phyloP scores from a whole-genome alignment of 176 grass and related monocot genomes.

The Aegilops tauschii region DNA sequence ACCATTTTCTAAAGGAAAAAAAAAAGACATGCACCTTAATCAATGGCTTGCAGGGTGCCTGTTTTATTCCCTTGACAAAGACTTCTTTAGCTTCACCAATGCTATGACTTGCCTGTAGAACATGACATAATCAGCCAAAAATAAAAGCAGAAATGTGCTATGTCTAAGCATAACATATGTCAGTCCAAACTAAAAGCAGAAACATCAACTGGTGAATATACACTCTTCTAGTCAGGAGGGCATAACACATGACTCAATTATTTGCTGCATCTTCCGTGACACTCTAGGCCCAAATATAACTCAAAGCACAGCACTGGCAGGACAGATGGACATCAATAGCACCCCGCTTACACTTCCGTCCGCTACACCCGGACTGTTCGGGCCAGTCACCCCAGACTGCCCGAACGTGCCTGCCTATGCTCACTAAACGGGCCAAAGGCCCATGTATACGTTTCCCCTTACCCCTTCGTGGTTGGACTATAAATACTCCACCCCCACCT shows the following conservation, averaged over 20 bases:
- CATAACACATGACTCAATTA: conserved; percentile 3
- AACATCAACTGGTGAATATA: background rate
- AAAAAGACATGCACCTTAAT: conserved; percentile 53
- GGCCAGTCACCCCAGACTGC: background rate
- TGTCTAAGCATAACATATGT: conserved; percentile 34
- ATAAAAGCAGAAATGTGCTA: conserved; percentile 32
- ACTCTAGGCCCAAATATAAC: background rate
- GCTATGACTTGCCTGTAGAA: conserved; percentile 61
- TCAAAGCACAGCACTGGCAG: background rate
- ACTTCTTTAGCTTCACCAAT: conserved; percentile 70
- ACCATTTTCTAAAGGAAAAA: background rate
- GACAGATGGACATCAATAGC: background rate
- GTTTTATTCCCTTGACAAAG: conserved; percentile 65
- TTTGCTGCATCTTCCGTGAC: conserved; percentile 11
- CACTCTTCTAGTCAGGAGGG: background rate
- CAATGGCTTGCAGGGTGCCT: conserved; percentile 64
- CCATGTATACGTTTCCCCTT: background rate
- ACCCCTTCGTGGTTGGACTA: background rate
- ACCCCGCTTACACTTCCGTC: background rate
- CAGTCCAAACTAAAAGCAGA: conserved; percentile 19
- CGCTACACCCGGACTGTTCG: too few relatives aligned
- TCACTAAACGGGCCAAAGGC: background rate
- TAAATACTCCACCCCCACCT: background rate
- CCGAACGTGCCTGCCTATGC: background rate
- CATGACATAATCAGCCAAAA: conserved; percentile 25